phyloP scores from a whole-genome alignment of 805 yeast species.

The Candida xiaguanensis region DNA sequence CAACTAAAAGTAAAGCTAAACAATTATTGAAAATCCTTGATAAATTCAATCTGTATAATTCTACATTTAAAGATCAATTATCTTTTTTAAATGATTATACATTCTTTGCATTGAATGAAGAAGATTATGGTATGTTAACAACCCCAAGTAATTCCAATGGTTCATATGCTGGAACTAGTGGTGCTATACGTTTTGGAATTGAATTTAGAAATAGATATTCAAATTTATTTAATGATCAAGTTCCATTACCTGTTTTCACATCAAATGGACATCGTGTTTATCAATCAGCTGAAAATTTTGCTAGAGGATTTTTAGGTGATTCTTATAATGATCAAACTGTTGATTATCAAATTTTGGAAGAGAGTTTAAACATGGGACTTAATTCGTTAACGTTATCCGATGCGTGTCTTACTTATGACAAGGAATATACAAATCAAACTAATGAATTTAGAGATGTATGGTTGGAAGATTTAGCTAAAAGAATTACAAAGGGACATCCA shows the following conservation, averaged over 20 bases:
- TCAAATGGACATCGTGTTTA: slow-evolving; percentile 51
- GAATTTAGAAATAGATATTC: slow-evolving; percentile 43
- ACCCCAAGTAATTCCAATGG: slow-evolving; percentile 36
- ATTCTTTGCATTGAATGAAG: slow-evolving; percentile 34
- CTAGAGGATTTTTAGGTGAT: slow-evolving; percentile 50
- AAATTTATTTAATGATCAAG: slow-evolving; percentile 32
- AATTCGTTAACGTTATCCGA: slow-evolving; percentile 51
- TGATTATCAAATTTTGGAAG: slow-evolving; percentile 34
- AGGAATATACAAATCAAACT: slow-evolving; percentile 18
- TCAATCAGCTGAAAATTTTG: slow-evolving; percentile 49
- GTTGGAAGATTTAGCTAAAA: slow-evolving; percentile 48
- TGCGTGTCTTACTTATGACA: slow-evolving; percentile 34
- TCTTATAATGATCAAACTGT: slow-evolving; percentile 25
- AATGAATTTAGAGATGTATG: slow-evolving; percentile 31
- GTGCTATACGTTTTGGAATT: slow-evolving; percentile 42
- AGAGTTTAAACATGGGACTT: slow-evolving; percentile 43
- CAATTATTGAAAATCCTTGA: slow-evolving; percentile 14
- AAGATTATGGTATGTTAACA: slow-evolving; percentile 46
- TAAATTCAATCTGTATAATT: slow-evolving; percentile 15
- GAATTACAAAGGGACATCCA: slow-evolving; percentile 51
- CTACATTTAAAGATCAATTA: slow-evolving; percentile 40
- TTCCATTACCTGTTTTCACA: slow-evolving; percentile 43
- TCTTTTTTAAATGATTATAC: slow-evolving; percentile 48
- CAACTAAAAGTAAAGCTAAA: slow-evolving; percentile 17
- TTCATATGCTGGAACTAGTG: slow-evolving; percentile 47